Percentiles rank a stretch among this genome's conserved stretches.
These are phyloP conservation scores for Ceratocystis huliohia DNA, from an alignment of 2,329 filamentous ascomycete genomes.

Conservation along the genomic window DNA sequence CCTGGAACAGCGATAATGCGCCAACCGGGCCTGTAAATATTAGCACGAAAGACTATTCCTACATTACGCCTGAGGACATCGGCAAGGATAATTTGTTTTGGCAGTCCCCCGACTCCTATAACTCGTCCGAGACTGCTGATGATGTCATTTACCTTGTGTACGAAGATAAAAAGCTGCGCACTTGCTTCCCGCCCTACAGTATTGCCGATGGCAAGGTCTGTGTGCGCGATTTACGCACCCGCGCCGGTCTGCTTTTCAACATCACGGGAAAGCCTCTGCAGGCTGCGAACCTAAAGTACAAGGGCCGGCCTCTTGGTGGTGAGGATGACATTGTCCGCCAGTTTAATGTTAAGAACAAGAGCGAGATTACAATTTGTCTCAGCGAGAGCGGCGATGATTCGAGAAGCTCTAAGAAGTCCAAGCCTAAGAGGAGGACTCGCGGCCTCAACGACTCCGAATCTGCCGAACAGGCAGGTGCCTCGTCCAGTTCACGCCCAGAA, in stretches of 20 bases:
- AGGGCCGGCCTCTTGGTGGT: conserved; percentile 42
- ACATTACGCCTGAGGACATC: conserved; percentile 69
- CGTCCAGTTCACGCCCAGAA: background rate
- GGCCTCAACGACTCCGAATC: conserved; percentile 24
- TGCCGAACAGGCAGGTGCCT: background rate
- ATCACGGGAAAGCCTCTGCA: conserved; percentile 55
- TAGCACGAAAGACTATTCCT: conserved; percentile 65
- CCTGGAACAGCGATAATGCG: conserved; percentile 31
- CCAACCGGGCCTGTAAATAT: conserved; percentile 38
- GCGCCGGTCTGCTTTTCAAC: conserved; percentile 54
- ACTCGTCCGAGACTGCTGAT: conserved; percentile 7
- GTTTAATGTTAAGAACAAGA: conserved; percentile 49
- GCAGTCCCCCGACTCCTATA: conserved; percentile 12
- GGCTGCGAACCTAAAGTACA: conserved; percentile 47
- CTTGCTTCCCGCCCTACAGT: conserved; percentile 54
- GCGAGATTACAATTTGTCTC: conserved; percentile 39
- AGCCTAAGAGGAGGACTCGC: conserved; percentile 33
- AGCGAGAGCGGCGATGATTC: conserved; percentile 3
- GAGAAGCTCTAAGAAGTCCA: conserved; percentile 30
- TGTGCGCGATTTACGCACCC: conserved; percentile 52
- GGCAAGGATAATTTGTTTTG: conserved; percentile 30
- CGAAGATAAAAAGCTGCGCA: conserved; percentile 12
- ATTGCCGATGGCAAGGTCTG: conserved; percentile 62
- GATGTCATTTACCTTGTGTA: conserved; percentile 15
- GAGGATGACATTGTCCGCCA: conserved; percentile 37